Conservation (phyloP, 495 filamentous ascomycete genomes). For the Pyronema domesticum region DNA sequence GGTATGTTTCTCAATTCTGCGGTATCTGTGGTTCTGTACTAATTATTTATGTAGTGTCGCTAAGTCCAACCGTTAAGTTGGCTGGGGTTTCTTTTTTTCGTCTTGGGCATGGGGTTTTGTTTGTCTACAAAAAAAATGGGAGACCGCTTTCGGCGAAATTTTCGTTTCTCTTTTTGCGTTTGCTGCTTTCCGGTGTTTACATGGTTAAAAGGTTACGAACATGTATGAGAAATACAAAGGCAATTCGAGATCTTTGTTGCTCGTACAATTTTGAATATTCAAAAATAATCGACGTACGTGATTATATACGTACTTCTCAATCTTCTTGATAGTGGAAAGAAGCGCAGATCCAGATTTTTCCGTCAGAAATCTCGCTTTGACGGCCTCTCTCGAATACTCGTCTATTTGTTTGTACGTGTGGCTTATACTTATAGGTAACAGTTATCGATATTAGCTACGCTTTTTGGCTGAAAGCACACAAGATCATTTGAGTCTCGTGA, state of each 20-base stretch:
- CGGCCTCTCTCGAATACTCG: no score
- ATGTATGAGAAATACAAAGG: conserved; percentile 5
- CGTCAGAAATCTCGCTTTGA: no score
- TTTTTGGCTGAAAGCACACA: no score
- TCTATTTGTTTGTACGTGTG: no score
- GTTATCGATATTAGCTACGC: no score
- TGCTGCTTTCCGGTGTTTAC: conserved; percentile 1
- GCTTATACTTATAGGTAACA: no score
- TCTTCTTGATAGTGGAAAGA: no score
- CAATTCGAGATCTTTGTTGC: conserved; percentile 6
- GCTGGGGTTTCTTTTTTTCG: conserved; percentile 18
- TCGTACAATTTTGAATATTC: background rate
- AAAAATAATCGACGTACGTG: no score
- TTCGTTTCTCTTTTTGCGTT: conserved; percentile 7
- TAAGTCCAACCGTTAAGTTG: conserved; percentile 91
- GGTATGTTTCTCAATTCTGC: conserved; percentile 8
- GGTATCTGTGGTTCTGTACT: background rate
- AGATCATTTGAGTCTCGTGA: no score
- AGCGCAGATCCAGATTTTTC: no score
- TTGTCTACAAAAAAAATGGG: conserved; percentile 18
- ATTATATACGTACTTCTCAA: no score
- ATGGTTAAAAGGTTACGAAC: background rate
- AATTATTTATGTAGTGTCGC: conserved; percentile 46
- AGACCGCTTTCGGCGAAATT: conserved; percentile 10
- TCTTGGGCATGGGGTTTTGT: conserved; percentile 3